Conservation (phyloP, 768 basidiomycete genomes). For the Auriscalpium vulgare region DNA sequence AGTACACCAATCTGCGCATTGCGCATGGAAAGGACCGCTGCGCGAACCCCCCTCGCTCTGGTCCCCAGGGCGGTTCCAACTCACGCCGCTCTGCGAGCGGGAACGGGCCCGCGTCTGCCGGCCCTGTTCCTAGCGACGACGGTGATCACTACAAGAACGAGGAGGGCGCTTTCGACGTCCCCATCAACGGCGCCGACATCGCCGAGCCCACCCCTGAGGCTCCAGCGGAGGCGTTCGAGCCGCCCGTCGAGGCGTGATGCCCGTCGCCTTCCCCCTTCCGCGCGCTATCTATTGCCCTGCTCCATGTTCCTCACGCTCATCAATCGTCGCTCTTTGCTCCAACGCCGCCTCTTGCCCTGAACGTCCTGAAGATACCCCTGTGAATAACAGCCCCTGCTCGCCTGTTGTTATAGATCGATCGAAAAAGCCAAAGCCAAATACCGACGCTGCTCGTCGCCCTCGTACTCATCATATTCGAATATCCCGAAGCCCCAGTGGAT, state of each 20-base stretch:
- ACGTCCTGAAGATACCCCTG: not conserved
- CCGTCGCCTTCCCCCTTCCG: not conserved
- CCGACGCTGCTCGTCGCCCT: constrained; percentile 4
- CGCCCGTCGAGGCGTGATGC: not conserved
- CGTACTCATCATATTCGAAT: not conserved
- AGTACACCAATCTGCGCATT: constrained; percentile 84
- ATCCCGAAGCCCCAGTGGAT: constrained; percentile 26
- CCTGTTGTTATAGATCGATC: not conserved
- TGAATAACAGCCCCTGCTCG: not conserved
- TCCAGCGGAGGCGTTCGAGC: constrained; percentile 4
- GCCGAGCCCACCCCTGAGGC: not conserved
- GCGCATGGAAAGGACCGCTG: constrained; percentile 95
- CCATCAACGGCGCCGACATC: not conserved
- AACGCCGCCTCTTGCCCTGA: not conserved
- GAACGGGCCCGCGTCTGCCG: constrained; percentile 21
- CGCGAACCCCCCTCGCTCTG: constrained; percentile 84
- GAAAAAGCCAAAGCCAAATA: constrained; percentile 19
- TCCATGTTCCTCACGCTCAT: no score
- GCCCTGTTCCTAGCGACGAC: not conserved
- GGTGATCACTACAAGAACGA: not conserved
- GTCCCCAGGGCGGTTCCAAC: constrained; percentile 61
- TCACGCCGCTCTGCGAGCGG: constrained; percentile 40
- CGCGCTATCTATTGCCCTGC: not conserved
- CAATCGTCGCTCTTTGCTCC: no score
- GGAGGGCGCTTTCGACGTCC: not conserved